Percentiles rank a stretch among this genome's conserved stretches.
Conservation (phyloP, 2,329 filamentous ascomycete genomes). For the Hyphodiscus sp. region DNA sequence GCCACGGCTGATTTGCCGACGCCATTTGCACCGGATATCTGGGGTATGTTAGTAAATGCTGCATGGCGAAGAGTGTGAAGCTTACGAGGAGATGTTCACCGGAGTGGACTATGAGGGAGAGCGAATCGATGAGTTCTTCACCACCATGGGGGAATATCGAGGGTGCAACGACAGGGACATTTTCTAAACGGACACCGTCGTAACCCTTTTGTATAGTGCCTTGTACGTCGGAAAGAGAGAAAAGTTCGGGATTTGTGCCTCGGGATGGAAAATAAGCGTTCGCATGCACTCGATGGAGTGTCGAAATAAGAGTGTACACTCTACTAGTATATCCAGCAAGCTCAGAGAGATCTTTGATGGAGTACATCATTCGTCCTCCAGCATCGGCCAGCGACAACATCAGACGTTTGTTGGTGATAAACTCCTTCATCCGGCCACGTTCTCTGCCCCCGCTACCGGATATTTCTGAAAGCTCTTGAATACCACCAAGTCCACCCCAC, state of each 20-base stretch:
- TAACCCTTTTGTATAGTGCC: conserved; percentile 93
- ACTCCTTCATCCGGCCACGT: conserved; percentile 89
- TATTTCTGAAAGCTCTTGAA: conserved; percentile 54
- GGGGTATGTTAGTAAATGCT: conserved; percentile 4
- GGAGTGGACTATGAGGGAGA: conserved; percentile 82
- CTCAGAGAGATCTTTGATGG: conserved; percentile 95
- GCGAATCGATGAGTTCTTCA: conserved; percentile 80
- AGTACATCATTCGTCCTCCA: conserved; percentile 98
- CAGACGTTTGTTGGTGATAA: conserved; percentile 97
- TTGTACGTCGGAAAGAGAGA: conserved; percentile 84
- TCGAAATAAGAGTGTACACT: conserved; percentile 92
- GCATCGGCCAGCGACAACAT: conserved; percentile 97
- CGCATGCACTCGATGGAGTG: conserved; percentile 87
- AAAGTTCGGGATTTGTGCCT: conserved; percentile 68
- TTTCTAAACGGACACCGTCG: conserved; percentile 86
- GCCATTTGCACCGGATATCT: conserved; percentile 90
- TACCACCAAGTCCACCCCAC: conserved; percentile 80
- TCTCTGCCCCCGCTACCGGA: conserved; percentile 55
- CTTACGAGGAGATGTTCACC: conserved; percentile 79
- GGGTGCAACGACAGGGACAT: conserved; percentile 88
- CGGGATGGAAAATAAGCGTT: conserved; percentile 71
- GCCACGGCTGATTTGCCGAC: conserved; percentile 88
- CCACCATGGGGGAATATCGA: conserved; percentile 83
- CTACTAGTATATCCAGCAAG: conserved; percentile 92
- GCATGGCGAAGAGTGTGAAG: conserved; percentile 1